Conservation (phyloP, 2,329 filamentous ascomycete genomes). For the Tetracladium maxilliforme region DNA sequence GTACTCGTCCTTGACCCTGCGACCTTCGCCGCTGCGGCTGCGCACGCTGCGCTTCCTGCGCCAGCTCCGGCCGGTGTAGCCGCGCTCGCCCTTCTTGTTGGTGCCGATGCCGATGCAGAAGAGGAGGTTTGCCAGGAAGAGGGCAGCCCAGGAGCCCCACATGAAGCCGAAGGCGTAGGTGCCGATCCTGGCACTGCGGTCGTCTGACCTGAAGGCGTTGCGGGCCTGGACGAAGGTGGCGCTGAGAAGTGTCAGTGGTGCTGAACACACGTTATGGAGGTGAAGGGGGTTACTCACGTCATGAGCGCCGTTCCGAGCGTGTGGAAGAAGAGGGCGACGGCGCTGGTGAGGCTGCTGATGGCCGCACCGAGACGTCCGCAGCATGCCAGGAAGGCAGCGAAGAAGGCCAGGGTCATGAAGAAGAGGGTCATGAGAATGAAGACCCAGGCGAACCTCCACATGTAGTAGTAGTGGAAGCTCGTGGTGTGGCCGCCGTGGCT, state of each 20-base stretch:
- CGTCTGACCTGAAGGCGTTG: conserved; percentile 42
- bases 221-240: conserved; percentile 54
- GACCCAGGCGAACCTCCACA: conserved; percentile 87
- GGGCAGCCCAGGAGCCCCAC: conserved; percentile 55
- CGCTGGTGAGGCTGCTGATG: conserved; percentile 41
- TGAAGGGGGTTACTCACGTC: conserved; percentile 42
- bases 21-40: background rate
- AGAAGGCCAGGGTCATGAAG: conserved; percentile 56
- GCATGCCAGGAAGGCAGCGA: conserved; percentile 53
- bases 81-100: background rate
- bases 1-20: background rate
- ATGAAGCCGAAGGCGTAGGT: conserved; percentile 60
- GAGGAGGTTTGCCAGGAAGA: conserved; percentile 50
- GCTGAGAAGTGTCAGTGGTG: conserved; percentile 17
- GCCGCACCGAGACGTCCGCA: conserved; percentile 57
- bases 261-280: conserved; percentile 2
- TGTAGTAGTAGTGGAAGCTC: conserved; percentile 54
- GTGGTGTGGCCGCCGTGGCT: conserved; percentile 40
- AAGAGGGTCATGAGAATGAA: conserved; percentile 78
- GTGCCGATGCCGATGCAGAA: conserved; percentile 44
- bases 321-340: conserved; percentile 54
- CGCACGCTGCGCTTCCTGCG: background rate
- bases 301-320: conserved; percentile 53
- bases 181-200: conserved; percentile 45
- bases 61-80: background rate